Base-by-base conservation (phyloP, 352 stramenopile genomes). In the Globisporangium uncinulatum region DNA sequence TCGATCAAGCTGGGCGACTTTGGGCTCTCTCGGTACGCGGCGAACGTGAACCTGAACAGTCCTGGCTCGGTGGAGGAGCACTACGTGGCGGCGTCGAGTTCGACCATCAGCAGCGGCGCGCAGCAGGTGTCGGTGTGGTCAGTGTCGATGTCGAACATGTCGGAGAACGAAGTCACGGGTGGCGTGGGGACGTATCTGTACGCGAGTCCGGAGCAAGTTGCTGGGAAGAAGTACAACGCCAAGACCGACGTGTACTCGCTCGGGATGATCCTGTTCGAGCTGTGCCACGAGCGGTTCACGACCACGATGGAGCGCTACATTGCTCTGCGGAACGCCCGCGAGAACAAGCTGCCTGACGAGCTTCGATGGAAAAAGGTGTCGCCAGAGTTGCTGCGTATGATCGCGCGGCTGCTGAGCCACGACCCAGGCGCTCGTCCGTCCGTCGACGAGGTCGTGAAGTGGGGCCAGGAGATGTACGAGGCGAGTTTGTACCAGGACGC, bases 221-320 rank as follows among this genome's bases (percentile, higher is more conserved):
- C 83, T 24, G 85, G 83, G 45, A 91, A 91, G 57, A 86, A 90
- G 54, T 98, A 98, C 67, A 88, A 95, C 59, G 75, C 87, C 36
- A 96, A 96, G 69, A 95, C 86, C 7, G 89, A 97, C 49, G 79
- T 97, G 34, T 97, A 94, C 59, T 95, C 87, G 21, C 73, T 96
- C 31, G 89, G 89, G 43, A 95, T 97, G 83, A 94, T 97, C 44
- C 71, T 97, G 7, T 97, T 96, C 43, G 89, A 97, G 70, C 70
- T 97, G 49, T 94, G 83, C 41, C 85, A 95, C 58, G 81, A 90
- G 24, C 71, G 78, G n/a, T 97, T 97, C 63, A 71, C 67, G 31
- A 97, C 89, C 21, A 89, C 81, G 24, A 95, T 96, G 86, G 89
- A 97, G 72, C 82, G 87, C 14, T 94, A 90, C 55, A 74, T 94